Percentiles rank a stretch among this genome's conserved stretches.
Conservation (phyloP, 202 grass and related monocot genomes). For the Setaria viridis region DNA sequence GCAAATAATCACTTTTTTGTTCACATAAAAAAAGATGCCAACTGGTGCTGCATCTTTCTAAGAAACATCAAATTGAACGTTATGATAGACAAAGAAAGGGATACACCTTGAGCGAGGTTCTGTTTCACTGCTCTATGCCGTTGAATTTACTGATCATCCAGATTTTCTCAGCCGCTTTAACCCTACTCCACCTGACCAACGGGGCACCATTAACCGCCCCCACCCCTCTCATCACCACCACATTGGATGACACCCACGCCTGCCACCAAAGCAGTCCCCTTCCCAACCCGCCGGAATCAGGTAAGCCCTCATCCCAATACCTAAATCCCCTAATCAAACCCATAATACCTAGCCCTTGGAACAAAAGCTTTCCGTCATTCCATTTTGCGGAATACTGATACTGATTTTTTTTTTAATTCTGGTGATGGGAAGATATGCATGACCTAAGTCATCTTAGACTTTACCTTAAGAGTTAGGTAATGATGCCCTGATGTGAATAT, state of each 20-base stretch:
- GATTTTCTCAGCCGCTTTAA: neutral
- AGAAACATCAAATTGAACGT: neutral
- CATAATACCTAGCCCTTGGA: neutral
- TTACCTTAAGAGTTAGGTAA: slow-evolving; percentile 42
- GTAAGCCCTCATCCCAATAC: neutral
- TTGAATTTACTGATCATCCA: neutral
- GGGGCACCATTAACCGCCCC: too few species aligned
- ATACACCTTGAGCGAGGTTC: neutral
- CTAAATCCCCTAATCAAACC: neutral
- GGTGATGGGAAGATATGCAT: neutral
- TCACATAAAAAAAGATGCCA: neutral
- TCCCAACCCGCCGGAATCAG: neutral
- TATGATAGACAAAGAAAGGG: neutral
- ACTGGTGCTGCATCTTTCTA: neutral
- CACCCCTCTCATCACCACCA: neutral
- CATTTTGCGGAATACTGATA: neutral
- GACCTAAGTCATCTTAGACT: slow-evolving; percentile 2
- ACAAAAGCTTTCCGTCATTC: too few species aligned
- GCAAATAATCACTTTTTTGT: neutral
- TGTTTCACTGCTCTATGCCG: too few species aligned
- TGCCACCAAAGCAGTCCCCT: neutral
- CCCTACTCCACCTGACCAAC: neutral
- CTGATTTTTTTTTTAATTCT: neutral
- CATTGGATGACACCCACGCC: neutral
- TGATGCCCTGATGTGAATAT: slow-evolving; percentile 8